phyloP scores from a whole-genome alignment of 1,284 basidiomycete genomes.

The Melampsora larici-populina region DNA sequence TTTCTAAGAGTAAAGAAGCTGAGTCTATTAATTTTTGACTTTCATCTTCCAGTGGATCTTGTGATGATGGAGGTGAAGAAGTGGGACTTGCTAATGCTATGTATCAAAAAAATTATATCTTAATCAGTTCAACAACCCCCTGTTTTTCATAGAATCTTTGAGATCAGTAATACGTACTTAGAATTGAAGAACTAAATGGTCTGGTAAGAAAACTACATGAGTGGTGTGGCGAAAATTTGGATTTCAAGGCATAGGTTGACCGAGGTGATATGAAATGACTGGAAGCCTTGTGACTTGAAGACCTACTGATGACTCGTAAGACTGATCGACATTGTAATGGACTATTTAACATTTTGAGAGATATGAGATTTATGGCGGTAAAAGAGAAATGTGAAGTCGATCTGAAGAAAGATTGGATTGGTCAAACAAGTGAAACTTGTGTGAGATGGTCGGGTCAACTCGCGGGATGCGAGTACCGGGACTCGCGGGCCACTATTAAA shows the following conservation, averaged over 20 bases:
- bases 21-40: conserved; percentile 32
- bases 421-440: too few species aligned
- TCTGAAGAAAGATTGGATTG: too few species aligned
- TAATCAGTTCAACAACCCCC: neutral
- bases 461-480: too few species aligned
- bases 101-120: conserved; percentile 3
- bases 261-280: neutral
- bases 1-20: conserved; percentile 31
- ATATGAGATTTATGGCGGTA: too few species aligned
- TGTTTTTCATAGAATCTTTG: neutral
- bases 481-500: too few species aligned
- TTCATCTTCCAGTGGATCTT: conserved; percentile 29
- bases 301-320: neutral
- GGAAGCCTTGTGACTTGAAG: neutral
- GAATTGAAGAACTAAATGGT: neutral
- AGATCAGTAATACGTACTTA: neutral
- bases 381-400: too few species aligned
- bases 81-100: conserved; percentile 11
- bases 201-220: neutral
- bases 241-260: neutral
- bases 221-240: neutral
- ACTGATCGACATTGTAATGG: neutral
- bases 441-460: too few species aligned
- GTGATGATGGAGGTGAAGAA: conserved; percentile 12
- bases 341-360: neutral